Evolutionary conservation across 2,329 filamentous ascomycete genomes (phyloP), one percentile per base, ranked within the genome.

Genomic region (Cladosporium sp.): DNA sequence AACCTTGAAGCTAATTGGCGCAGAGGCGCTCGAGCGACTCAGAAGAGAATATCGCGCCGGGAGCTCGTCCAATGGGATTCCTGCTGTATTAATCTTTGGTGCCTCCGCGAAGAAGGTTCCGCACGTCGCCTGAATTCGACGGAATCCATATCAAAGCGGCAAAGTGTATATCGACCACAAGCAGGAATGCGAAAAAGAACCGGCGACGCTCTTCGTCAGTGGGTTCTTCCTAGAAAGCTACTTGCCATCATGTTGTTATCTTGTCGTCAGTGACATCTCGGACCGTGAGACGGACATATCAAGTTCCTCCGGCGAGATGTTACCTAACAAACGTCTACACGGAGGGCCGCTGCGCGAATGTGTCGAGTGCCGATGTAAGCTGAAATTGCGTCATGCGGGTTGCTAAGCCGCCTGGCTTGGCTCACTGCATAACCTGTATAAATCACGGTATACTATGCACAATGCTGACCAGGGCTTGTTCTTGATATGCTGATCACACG

Each of bases 341-440:
- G 1, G 3, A n/a, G n/a, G n/a, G n/a, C n/a, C n/a, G n/a, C 5
- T 13, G 8, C 39, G 1, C 39, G 39, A 46, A 46, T 46, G 39
- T 10, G 39, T n/a, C n/a, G 18, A 46, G 6, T 46, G 39, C 39
- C 11, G 26, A 16, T 39, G 32, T 57, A n/a, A 39, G 54, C 54
- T 25, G 28, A 18, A 39, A 26, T 30, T 23, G 54, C 32, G 14
- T 34, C 13, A 21, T 6, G 1, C 8, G 2, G n/a, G 54, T 57
- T 57, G 54, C 54, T 57, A 39, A 57, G 54, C 54, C 4, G 54
- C 21, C 23, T 57, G 13, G 32, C 30, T 57, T 57, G 54, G 54
- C 54, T 16, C 23, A n/a, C 10, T 57, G 54, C 54, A 57, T 18
- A 57, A 39, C 21, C 5, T 26, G 51, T 30, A n/a, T 54, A 46